Evolutionary conservation across 2,329 filamentous ascomycete genomes (phyloP).

Genomic region (Camptophora hylomeconis): DNA sequence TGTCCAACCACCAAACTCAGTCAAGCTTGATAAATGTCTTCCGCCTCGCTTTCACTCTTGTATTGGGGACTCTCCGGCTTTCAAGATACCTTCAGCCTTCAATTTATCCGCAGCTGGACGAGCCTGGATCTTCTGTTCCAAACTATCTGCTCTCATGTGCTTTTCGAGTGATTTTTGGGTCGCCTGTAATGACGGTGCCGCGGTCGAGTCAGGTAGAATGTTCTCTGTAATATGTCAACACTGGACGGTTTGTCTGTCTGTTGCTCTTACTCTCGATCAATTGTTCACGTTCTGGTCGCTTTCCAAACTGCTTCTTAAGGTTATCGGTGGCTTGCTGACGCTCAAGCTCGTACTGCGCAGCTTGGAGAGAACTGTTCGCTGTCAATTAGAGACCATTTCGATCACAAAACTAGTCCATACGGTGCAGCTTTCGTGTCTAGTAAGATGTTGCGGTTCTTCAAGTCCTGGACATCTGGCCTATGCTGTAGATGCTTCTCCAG

Average conservation of each 20-base stretch:
- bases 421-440: constrained; percentile 55
- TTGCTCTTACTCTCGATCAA: constrained; percentile 59
- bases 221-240: constrained; percentile 45
- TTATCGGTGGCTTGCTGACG: constrained; percentile 50
- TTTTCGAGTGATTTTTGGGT: constrained; percentile 75
- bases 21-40: too few relatives aligned
- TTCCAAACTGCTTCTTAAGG: constrained; percentile 51
- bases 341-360: constrained; percentile 48
- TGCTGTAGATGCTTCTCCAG: constrained; percentile 60
- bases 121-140: constrained; percentile 75
- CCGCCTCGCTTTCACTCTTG: constrained; percentile 13
- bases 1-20: too few relatives aligned
- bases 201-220: constrained; percentile 67
- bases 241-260: constrained; percentile 7
- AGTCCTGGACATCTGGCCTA: constrained; percentile 52
- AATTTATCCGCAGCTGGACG: constrained; percentile 65
- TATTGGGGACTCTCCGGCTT: constrained; percentile 42
- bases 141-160: constrained; percentile 72
- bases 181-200: constrained; percentile 65
- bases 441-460: constrained; percentile 57
- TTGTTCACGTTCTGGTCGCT: constrained; percentile 56
- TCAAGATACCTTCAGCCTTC: constrained; percentile 67
- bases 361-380: constrained; percentile 44
- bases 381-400: constrained; percentile 1
- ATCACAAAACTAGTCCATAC: constrained; percentile 26